Evolutionary conservation across 2,329 filamentous ascomycete genomes (phyloP), one percentile per base, ranked within the genome.

Genomic region (Pestalotiopsis sp.): DNA sequence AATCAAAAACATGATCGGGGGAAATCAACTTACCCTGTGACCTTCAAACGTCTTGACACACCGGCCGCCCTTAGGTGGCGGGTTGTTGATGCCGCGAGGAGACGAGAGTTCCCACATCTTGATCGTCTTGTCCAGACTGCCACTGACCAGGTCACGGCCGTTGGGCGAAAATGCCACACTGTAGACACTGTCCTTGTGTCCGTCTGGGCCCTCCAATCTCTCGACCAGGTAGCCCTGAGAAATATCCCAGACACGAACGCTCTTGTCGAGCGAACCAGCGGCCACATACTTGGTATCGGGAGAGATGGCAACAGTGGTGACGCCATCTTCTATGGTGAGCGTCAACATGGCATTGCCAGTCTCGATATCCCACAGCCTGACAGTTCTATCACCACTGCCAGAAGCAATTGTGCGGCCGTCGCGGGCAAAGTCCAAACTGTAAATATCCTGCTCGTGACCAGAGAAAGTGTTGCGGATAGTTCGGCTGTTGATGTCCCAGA

Each of bases 361-460:
- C 77, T 97, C 92, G 71, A 98, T 94, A 80, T 98, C 95, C 96
- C 96, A 99, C 0, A 99, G 89, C 68, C 95, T 92, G 67, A 98
- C 96, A 17, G 94, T 98, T 74, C 96, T 88, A 76, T 99, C 96
- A 68, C 96, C 96, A 79, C 93, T 97, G 61, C 96, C 96, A 7
- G 96, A 98, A 5, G 95, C 96, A 75, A 99, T 98, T 68, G 94
- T 94, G 66, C 94, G 92, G 49, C 95, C 95, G 75, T 98, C 97
- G 57, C 94, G 91, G 39, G 95, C 93, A 80, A 97, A 99, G 81
- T 98, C 96, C 4, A 98, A 86, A 4, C 93, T 97, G 82, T 98
- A 98, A 72, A 99, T 99, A 74, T 99, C 96, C 81, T 99, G 95
- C 81, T 99, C 96, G 81, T 99, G 96, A 27, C 96, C 96, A n/a